phyloP scores from a whole-genome alignment of 2,329 filamentous ascomycete species.

The Byssochlamys sp. region DNA sequence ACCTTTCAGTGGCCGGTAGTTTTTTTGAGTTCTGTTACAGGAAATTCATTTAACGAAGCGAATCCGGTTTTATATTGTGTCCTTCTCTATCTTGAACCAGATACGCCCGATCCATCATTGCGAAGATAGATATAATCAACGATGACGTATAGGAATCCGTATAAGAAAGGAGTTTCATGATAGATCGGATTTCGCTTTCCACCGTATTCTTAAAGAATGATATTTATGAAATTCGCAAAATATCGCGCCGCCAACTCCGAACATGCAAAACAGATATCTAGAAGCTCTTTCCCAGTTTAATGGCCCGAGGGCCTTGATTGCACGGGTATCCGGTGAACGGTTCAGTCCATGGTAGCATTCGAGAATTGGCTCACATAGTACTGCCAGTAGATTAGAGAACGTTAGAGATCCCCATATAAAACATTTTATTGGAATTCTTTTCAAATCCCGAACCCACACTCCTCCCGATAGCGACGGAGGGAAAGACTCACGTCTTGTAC shows the following conservation, averaged over 20 bases:
- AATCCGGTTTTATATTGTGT: too few species aligned
- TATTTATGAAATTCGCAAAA: background rate
- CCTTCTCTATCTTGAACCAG: too few species aligned
- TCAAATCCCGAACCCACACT: background rate
- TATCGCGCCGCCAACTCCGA: background rate
- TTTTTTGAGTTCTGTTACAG: too few species aligned
- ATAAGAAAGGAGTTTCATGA: background rate
- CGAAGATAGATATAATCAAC: too few species aligned
- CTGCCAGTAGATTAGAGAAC: background rate
- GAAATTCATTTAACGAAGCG: too few species aligned
- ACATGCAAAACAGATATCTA: background rate
- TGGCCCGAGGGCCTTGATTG: background rate
- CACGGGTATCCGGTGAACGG: background rate
- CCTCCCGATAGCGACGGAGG: background rate
- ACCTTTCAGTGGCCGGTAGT: too few species aligned
- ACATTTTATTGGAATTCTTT: background rate
- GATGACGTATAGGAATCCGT: background rate
- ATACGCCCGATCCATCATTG: too few species aligned
- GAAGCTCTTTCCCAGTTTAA: background rate
- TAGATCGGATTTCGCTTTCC: background rate
- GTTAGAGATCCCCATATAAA: background rate
- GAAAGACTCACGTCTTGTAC: conserved; percentile 35
- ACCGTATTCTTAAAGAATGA: background rate
- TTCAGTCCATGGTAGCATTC: conserved; percentile 1
- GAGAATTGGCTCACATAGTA: conserved; percentile 7